Base-by-base conservation (phyloP, 768 basidiomycete species). In the Podaxis sp. region DNA sequence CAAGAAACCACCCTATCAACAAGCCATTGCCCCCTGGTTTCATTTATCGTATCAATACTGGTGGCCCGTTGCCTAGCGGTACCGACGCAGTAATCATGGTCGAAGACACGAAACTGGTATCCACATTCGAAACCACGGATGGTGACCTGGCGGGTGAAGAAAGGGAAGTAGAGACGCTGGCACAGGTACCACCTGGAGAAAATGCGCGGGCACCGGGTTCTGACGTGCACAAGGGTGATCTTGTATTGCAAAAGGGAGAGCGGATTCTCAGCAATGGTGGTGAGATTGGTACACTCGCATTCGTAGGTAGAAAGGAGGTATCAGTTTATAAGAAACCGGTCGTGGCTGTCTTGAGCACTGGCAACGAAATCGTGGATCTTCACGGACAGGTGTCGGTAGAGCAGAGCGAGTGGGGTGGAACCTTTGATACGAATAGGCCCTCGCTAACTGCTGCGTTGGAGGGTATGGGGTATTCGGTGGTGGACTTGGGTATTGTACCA, bases 41-140 rank as follows among this genome's bases (percentile, higher is more conserved):
- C 16, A 79, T 91, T 38, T 90, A 85, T 70, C 87, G 93, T 47
- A 83, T 96, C 71, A 95, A 94, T 73, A 96, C 93, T 0, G 93
- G 93, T 5, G 89, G 83, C 0, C 90, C 91, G 0, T 74, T 96
- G 2, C 93, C 93, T 1, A 70, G 73, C 0, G 92, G 90, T 4
- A 72, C 88, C 5, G 88, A 95, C 68, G 76, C 91, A 0, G 87
- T 94, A 2, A 87, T 96, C 71, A 95, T 95, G 93, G 93, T 96
- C 18, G 93, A 96, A 73, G 93, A 95, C 69, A 95, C 93, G 0
- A 82, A 83, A 59, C 78, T 96, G 5, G 77, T 85, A n/a, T 83
- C 84, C 2, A 81, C 82, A 1, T 62, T 72, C 56, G 70, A 74
- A 51, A 76, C 77, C 32, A 66, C 67, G 2, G 69, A 75, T 18